Base-by-base conservation (phyloP, 345 rosid genomes). In the Aurinia saxatilis region DNA sequence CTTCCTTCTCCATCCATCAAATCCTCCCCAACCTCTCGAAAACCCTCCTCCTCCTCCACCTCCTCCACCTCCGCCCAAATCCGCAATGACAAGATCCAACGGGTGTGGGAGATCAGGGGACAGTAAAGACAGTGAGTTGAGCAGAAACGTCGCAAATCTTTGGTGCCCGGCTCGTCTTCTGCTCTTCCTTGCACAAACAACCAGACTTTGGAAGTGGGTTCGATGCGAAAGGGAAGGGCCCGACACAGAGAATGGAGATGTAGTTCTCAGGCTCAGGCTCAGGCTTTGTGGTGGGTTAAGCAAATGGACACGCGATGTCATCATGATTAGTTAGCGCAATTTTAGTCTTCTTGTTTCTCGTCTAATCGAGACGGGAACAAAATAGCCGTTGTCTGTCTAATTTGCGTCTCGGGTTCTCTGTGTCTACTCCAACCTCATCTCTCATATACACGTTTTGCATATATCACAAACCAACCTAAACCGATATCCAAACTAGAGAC, bases 1-100 rank as follows among this genome's bases (percentile, higher is more conserved):
- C 27, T 71, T 63, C 53, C 8, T 71, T 49, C 75, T 63, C 75
- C 75, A 70, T 45, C 70, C 65, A 56, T 56, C 74, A 40, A 63
- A 63, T 23, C 74, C 19, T 35, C 65, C 75, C 65, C 68, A 56
- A 21, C 60, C 70, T 57, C 55, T 63, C 75, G 70, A 33, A 63
- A 70, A 40, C 69, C 68, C 60, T 4, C 57, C 2, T 2, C 59
- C 27, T 15, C 57, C 30, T 14, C 72, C 8, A n/a, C 67, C 61
- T n/a, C 62, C 60, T 50, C 71, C 75, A 63, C 40, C 17, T 45
- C 70, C 70, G 61, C 56, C 66, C 49, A 71, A 41, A 40, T 64
- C 66, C 44, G 75, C 60, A 57, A 71, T 58, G 42, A 71, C 42
- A 10, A 71, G 60, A 71, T 71, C 75, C 50, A 71, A 50, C 50